phyloP scores from a whole-genome alignment of 1,139 yeast species.

The Yamadazyma songkhlaensis region DNA sequence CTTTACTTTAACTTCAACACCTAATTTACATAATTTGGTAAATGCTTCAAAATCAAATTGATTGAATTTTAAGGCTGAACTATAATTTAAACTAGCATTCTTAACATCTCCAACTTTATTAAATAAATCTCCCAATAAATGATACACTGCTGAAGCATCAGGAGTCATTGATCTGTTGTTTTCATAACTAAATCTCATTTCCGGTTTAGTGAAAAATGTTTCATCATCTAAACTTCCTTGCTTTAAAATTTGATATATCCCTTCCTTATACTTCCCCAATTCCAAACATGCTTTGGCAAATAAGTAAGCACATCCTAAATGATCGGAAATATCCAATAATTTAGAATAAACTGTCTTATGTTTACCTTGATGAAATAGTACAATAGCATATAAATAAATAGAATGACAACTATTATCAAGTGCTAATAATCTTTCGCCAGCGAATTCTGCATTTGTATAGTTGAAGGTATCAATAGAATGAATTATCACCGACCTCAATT shows the following conservation, averaged over 20 bases:
- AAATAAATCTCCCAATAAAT: slow-evolving; percentile 71
- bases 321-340: slow-evolving; percentile 36
- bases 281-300: slow-evolving; percentile 65
- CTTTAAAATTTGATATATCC: slow-evolving; percentile 53
- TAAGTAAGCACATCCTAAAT: slow-evolving; percentile 69
- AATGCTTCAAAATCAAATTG: slow-evolving; percentile 88
- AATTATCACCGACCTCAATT: slow-evolving; percentile 56
- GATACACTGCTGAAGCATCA: slow-evolving; percentile 62
- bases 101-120: slow-evolving; percentile 55
- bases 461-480: slow-evolving; percentile 73
- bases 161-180: slow-evolving; percentile 45
- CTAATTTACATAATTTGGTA: slow-evolving; percentile 69
- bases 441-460: slow-evolving; percentile 72
- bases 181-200: slow-evolving; percentile 31
- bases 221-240: slow-evolving; percentile 31
- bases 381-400: slow-evolving; percentile 61
- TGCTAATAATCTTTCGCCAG: slow-evolving; percentile 72
- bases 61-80: slow-evolving; percentile 66
- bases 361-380: slow-evolving; percentile 53
- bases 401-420: slow-evolving; percentile 49
- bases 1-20: slow-evolving; percentile 63
- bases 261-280: slow-evolving; percentile 58
- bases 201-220: slow-evolving; percentile 3
- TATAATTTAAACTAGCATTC: slow-evolving; percentile 64
- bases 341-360: slow-evolving; percentile 59